Percentiles rank a stretch among this genome's conserved stretches.
Conservation (phyloP, 2,329 filamentous ascomycete species). For the Neobulgaria alba region DNA sequence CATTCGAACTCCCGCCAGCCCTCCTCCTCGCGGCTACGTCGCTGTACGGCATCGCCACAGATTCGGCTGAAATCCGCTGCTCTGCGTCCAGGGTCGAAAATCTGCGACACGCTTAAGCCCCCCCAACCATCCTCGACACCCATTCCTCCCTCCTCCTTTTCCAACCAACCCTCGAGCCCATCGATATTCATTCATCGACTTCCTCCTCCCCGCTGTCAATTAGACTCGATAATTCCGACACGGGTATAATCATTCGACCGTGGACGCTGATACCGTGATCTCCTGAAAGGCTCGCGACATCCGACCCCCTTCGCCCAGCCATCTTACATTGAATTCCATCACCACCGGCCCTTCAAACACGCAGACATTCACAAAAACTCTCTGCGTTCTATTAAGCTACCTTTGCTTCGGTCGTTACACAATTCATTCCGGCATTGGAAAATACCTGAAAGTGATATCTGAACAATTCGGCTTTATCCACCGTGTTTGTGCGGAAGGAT, state of each 20-base stretch:
- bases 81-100: slow-evolving; percentile 5
- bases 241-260: slow-evolving; percentile 16
- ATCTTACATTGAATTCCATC: slow-evolving; percentile 14
- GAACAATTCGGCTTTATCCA: no score
- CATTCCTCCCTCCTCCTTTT: slow-evolving; percentile 8
- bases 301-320: slow-evolving; percentile 12
- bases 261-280: slow-evolving; percentile 10
- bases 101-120: slow-evolving; percentile 15
- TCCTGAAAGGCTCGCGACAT: slow-evolving; percentile 18
- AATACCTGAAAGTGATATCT: slow-evolving; percentile 14
- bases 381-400: no score
- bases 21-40: background rate
- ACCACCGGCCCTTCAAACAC: slow-evolving; percentile 10
- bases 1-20: background rate
- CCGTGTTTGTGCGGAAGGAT: slow-evolving; percentile 18
- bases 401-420: no score
- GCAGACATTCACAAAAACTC: slow-evolving; percentile 2
- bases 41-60: background rate
- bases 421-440: slow-evolving; percentile 10
- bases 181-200: slow-evolving; percentile 13
- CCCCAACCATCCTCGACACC: slow-evolving; percentile 4
- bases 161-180: slow-evolving; percentile 2
- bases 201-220: slow-evolving; percentile 6
- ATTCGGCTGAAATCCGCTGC: background rate
- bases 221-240: slow-evolving; percentile 9